Evolutionary conservation across 805 yeast species (phyloP), one percentile per base, ranked within the genome.

Genomic region (Saturnispora bothae): DNA sequence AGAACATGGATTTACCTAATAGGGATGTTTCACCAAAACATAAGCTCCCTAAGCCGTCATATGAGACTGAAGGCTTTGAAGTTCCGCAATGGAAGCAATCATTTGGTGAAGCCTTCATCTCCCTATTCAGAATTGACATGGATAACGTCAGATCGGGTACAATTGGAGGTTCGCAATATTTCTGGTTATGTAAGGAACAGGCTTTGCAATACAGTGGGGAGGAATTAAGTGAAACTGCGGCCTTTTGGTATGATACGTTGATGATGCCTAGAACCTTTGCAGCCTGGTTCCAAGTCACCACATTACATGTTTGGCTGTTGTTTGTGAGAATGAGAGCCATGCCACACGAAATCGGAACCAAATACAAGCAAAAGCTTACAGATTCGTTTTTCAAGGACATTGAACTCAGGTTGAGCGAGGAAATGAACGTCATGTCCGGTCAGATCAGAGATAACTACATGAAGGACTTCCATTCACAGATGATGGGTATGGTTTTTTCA

Each of bases 231-330:
- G 76, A 72, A 15, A 71, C 83, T 4, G 95, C 96, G 2, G 65
- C 64, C 39, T 92, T 84, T 55, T 92, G 85, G 68, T 92, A 85
- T 55, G 82, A 83, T 39, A 82, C 88, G 10, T 64, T 92, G 41
- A 78, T 74, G 19, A 64, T 92, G 52, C 95, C 95, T 26, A 69
- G 72, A 54, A 80, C 96, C 1, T 88, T 89, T 54, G 76, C 89
- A n/a, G 94, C 86, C 59, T 89, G 96, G 95, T 89, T 80, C 58
- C 97, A 89, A 61, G 81, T 92, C 44, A 83, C 95, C 5, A 67
- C 80, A 1, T 67, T 92, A 48, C 98, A 92, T 59, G 76, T 83
- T 43, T 92, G 99, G 99, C 78, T 92, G 53, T 66, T 92, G 33
- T 80, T 81, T 47, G 95, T 83, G 14, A 78, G 98, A 55, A 88